A percentile compares a stretch with the other conserved stretches of the same genome.
Conservation (phyloP, 371 early-diverging fungal genomes). For the Mucor circinelloides region DNA sequence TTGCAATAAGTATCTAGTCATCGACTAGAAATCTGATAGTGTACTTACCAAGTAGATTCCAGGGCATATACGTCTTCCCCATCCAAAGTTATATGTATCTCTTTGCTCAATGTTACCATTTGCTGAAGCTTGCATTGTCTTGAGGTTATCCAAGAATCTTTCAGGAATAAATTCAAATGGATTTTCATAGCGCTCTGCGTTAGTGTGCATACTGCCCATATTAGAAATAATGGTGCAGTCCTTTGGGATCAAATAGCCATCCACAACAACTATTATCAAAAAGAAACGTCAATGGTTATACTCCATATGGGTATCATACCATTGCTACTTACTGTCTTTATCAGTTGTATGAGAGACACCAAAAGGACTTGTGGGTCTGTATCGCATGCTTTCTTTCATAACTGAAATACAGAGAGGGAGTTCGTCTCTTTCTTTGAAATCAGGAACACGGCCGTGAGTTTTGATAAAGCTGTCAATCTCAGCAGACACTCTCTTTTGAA, state of each 20-base stretch:
- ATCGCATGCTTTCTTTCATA: constrained; percentile 18
- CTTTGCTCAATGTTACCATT: constrained; percentile 16
- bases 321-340: constrained; percentile 12
- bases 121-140: constrained; percentile 12
- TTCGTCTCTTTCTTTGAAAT: constrained; percentile 7
- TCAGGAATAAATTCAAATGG: constrained; percentile 20
- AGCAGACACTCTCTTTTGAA: constrained; percentile 10
- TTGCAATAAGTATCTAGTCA: no score
- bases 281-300: no score
- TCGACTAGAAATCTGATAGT: not conserved
- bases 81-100: constrained; percentile 26
- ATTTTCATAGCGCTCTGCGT: constrained; percentile 4
- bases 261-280: not conserved
- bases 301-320: no score
- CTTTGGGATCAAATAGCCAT: constrained; percentile 16
- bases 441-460: not conserved
- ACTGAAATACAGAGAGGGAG: constrained; percentile 15
- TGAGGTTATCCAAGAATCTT: constrained; percentile 14
- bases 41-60: no score
- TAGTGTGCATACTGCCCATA: constrained; percentile 19
- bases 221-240: constrained; percentile 1
- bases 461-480: constrained; percentile 19
- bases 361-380: constrained; percentile 1
- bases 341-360: constrained; percentile 7
- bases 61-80: not conserved